Evolutionary conservation across 495 filamentous ascomycete genomes (phyloP).

Genomic region (Achaetomiella virescens): DNA sequence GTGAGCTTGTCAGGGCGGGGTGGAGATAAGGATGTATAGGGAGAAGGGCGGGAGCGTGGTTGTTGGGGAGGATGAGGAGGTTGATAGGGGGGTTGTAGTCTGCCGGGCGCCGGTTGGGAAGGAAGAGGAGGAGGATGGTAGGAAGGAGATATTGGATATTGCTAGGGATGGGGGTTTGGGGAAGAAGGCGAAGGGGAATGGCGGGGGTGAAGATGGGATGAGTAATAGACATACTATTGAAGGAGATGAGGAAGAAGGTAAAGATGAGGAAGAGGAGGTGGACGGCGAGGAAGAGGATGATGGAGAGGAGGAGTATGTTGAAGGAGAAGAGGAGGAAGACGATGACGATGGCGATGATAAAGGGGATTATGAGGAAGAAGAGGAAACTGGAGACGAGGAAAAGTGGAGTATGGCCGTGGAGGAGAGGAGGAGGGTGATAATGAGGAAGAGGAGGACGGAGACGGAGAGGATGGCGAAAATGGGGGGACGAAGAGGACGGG

Average conservation of each 20-base stretch:
- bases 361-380: background rate
- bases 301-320: background rate
- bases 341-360: background rate
- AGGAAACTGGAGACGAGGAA: background rate
- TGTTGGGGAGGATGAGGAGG: background rate
- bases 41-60: background rate
- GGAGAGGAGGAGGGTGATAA: background rate
- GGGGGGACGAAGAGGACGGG: background rate
- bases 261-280: background rate
- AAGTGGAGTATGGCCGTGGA: background rate
- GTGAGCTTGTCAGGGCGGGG: background rate
- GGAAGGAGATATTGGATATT: background rate
- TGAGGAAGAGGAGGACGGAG: background rate
- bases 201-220: too few relatives aligned
- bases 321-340: background rate
- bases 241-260: background rate
- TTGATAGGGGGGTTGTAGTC: background rate
- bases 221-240: too few relatives aligned
- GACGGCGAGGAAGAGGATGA: background rate
- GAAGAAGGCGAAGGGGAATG: background rate
- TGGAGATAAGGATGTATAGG: background rate
- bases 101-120: background rate
- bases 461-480: background rate
- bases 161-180: too few relatives aligned
- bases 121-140: background rate